These are phyloP conservation scores for Parietichytrium sp. DNA, from an alignment of 108 stramenopile genomes.

Conservation along the genomic window DNA sequence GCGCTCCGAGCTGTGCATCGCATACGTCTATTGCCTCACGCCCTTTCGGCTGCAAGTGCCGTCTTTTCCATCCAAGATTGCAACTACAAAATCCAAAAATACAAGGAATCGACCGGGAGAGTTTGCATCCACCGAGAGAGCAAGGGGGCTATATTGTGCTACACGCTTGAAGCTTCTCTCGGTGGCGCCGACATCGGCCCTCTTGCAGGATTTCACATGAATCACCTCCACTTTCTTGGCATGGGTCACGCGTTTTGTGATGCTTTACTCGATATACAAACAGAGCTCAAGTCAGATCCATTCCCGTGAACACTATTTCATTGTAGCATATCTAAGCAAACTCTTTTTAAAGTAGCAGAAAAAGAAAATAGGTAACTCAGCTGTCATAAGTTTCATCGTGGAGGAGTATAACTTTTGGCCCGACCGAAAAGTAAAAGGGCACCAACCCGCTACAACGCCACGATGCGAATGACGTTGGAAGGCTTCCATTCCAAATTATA, in stretches of 20 bases:
- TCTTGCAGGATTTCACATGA: conserved; percentile 43
- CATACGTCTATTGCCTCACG: background rate
- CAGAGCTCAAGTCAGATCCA: background rate
- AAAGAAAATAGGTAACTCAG: no score
- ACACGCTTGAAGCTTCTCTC: conserved; percentile 57
- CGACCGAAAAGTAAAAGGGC: no score
- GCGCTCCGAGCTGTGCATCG: background rate
- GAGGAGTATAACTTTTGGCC: no score
- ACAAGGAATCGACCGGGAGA: conserved; percentile 56
- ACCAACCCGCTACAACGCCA: no score
- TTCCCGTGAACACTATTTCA: background rate
- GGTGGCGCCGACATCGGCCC: conserved; percentile 50
- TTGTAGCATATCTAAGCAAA: background rate
- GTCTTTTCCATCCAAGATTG: conserved; percentile 37
- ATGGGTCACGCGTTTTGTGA: conserved; percentile 52
- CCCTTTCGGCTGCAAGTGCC: conserved; percentile 40
- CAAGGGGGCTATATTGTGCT: conserved; percentile 49
- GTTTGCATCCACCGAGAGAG: conserved; percentile 52
- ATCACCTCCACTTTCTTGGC: conserved; percentile 47
- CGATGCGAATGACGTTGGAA: no score
- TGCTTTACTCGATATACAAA: conserved; percentile 39
- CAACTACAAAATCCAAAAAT: conserved; percentile 25
- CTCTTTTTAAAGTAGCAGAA: no score
- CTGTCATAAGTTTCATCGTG: no score
- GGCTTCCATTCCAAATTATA: background rate